phyloP scores from a whole-genome alignment of 1,284 basidiomycete genomes.

The Volvariella surrecta region DNA sequence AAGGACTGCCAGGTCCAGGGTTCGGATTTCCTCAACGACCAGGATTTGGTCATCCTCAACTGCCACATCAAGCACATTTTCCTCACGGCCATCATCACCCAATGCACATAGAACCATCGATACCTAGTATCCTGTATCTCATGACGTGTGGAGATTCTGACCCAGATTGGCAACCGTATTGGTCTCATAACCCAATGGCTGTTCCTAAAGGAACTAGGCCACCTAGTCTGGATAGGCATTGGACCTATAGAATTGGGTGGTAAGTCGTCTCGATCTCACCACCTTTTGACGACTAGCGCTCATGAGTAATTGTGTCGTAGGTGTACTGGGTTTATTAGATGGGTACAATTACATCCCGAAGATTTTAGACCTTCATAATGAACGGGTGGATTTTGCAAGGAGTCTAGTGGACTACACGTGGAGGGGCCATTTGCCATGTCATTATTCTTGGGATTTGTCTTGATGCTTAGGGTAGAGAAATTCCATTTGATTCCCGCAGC shows the following conservation, averaged over 20 bases:
- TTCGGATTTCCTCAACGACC: conserved; percentile 7
- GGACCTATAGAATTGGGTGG: conserved; percentile 28
- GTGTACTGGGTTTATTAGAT: conserved; percentile 6
- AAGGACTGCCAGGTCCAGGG: neutral
- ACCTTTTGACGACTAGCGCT: too few relatives aligned
- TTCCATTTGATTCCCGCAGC: too few relatives aligned
- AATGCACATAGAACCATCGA: conserved; percentile 11
- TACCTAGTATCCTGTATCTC: conserved; percentile 27
- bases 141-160: conserved; percentile 22
- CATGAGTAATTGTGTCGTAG: too few relatives aligned
- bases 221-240: conserved; percentile 21
- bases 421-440: too few relatives aligned
- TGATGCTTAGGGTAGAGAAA: too few relatives aligned
- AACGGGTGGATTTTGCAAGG: too few relatives aligned
- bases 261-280: conserved; percentile 20
- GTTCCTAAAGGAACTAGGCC: conserved; percentile 11
- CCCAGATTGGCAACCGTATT: conserved; percentile 21
- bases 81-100: neutral
- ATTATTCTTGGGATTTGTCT: too few relatives aligned
- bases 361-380: neutral
- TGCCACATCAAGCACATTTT: neutral
- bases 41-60: conserved; percentile 6
- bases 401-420: too few relatives aligned
- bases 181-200: conserved; percentile 25
- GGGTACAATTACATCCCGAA: conserved; percentile 4